Evolutionary conservation across 345 rosid species (phyloP), one percentile per base, ranked within the genome.

Genomic region (Murraya koenigii): DNA sequence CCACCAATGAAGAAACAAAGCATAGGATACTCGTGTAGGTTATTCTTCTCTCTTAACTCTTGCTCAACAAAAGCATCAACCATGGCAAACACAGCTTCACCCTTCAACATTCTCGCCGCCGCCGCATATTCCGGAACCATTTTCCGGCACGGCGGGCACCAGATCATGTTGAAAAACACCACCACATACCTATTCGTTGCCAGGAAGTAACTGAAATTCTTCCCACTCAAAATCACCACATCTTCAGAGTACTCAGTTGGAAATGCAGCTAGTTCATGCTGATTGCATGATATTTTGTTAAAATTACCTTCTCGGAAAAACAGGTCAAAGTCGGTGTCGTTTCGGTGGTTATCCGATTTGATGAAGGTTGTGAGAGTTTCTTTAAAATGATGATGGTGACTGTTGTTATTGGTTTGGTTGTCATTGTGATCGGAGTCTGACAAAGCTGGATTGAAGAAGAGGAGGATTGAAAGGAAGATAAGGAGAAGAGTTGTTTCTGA

Each of bases 141-240:
- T 60, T 56, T 52, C 76, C 75, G 74, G 74, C 89, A 81, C 61
- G 79, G 81, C 17, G 80, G 79, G 68, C 91, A 84, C 91, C 88
- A 88, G 0, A 83, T 81, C 35, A 88, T 86, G 68, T 88, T 86
- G 66, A 86, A 86, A 23, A 86, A 78, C 56, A 86, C 89, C 85
- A 87, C 66, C 60, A 83, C 85, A 69, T 81, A 77, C 71, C 77
- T 77, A 23, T 84, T 77, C 72, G 74, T 81, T 38, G 61, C 52
- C 9, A 87, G 36, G 77, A 89, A 85, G 23, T 84, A 82, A 19
- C 81, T 81, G 80, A 87, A 87, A 66, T 89, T 89, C 19, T 77
- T 81, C 70, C 77, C 80, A 17, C 69, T 83, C 84, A 87, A 36
- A 15, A 83, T 80, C 75, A 82, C 90, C 22, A 87, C 87, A 77